Evolutionary conservation across 164 flowering plant species (phyloP).

Genomic region (Aristolochia californica): DNA sequence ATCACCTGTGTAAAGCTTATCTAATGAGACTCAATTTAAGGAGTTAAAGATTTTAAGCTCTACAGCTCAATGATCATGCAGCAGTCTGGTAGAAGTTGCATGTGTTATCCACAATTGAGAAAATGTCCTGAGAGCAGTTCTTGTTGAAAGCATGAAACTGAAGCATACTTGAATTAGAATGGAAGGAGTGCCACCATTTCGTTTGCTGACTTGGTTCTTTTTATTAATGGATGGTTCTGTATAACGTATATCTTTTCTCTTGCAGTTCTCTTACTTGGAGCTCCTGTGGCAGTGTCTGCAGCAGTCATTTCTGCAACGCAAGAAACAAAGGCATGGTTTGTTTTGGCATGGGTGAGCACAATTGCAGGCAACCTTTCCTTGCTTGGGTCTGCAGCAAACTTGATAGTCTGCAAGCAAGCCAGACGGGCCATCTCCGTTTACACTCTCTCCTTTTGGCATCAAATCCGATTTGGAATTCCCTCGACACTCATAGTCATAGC

Average conservation of each 20-base stretch:
- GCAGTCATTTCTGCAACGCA: conserved; percentile 41
- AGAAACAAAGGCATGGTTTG: conserved; percentile 64
- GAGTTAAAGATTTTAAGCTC: too few relatives aligned
- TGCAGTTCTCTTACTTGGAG: conserved; percentile 59
- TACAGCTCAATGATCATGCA: too few relatives aligned
- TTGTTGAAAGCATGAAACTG: too few relatives aligned
- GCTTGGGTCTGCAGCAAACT: conserved; percentile 76
- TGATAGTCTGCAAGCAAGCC: conserved; percentile 74
- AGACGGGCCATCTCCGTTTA: conserved; percentile 37
- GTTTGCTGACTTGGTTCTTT: too few relatives aligned
- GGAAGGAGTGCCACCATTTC: too few relatives aligned
- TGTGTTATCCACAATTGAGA: too few relatives aligned
- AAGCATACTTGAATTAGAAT: too few relatives aligned
- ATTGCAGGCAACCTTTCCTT: conserved; percentile 70
- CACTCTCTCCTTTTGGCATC: conserved; percentile 52
- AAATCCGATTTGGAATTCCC: conserved; percentile 60
- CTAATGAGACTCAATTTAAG: too few relatives aligned
- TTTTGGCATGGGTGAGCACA: conserved; percentile 83
- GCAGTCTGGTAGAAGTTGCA: too few relatives aligned
- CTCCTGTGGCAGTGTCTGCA: conserved; percentile 31
- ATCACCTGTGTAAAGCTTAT: too few relatives aligned
- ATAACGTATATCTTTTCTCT: neutral
- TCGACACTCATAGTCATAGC: conserved; percentile 60
- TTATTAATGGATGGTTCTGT: too few relatives aligned
- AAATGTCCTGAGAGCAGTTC: too few relatives aligned